Evolutionary conservation across 129 eudicot species (phyloP), one percentile per base, ranked within the genome.

Genomic region (Tagetes erecta): DNA sequence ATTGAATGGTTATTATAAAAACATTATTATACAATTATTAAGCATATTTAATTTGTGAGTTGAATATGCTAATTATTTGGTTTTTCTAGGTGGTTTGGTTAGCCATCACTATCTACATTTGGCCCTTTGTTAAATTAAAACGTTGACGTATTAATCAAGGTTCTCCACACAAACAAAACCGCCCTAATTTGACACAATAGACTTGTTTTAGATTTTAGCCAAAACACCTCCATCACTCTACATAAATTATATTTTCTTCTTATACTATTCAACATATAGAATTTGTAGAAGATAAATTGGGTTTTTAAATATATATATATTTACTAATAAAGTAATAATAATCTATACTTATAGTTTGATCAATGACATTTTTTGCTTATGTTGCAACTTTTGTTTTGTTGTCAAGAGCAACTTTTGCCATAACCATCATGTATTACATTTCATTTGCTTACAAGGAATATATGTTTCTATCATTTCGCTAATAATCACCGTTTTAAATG

Each of bases 101-200:
- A 12, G 41, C 67, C 67, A 36, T 62, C 67, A 30, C 37, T 62
- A 37, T 62, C 67, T 11, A 8, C 10, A 37, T 36, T 57, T 60
- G 44, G 30, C 7, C 27, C 14, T 36, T 62, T 36, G 67, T 11
- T 36, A 36, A 36, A 62, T 62, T 20, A 13, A 62, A 36, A 62
- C 45, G 67, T 62, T 5, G 67, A 62, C 67, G 67, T 62, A 11
- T 36, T 62, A 12, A n/a, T 35, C 10, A 30, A 36, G 10, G 45
- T 62, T 62, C 44, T 62, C 41, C 67, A 62, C 67, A 62, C 67
- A 62, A 62, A 62, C 30, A 27, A 11, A 36, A 35, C 67, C 67
- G 27, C 14, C 41, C 31, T 62, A 62, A 12, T 1, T 60, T 35
- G 67, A 35, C 42, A 35, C 42, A 35, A 35, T 60, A 35, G 45